phyloP scores from a whole-genome alignment of 768 basidiomycete genomes.

The Suillus americanus region DNA sequence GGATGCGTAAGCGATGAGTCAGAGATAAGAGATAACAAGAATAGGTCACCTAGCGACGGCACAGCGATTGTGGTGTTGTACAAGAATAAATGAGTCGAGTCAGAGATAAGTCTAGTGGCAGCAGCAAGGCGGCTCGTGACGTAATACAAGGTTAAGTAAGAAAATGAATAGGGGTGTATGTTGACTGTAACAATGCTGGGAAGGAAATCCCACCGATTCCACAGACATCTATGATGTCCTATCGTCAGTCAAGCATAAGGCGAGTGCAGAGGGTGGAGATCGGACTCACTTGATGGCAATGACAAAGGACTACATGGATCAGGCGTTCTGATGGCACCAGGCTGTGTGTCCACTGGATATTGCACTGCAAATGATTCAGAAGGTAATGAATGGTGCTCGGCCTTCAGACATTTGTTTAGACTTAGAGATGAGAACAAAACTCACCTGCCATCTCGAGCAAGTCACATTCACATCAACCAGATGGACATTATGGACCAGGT shows the following conservation, averaged over 20 bases:
- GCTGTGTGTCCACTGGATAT: neutral
- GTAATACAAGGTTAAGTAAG: too few species aligned
- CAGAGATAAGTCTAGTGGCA: too few species aligned
- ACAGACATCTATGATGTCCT: conserved; percentile 22
- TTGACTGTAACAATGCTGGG: neutral
- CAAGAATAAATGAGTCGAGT: too few species aligned
- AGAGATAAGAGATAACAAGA: too few species aligned
- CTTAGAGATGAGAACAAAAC: neutral
- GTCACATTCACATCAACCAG: neutral
- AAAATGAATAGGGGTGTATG: too few species aligned
- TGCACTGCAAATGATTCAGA: neutral
- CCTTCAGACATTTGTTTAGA: neutral
- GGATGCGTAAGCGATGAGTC: too few species aligned
- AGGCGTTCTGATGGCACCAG: neutral
- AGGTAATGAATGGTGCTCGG: neutral
- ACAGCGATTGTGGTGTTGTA: too few species aligned
- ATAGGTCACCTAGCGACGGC: too few species aligned
- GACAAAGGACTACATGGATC: neutral
- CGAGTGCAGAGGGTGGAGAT: conserved; percentile 17
- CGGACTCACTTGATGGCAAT: conserved; percentile 31
- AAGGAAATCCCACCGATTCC: conserved; percentile 31
- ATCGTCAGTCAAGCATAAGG: conserved; percentile 24
- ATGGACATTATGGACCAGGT: conserved; percentile 5
- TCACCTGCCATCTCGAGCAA: neutral
- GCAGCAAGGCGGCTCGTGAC: too few species aligned